These are phyloP conservation scores for Zoysia pacifica DNA, from an alignment of 176 grass and related monocot genomes.

Conservation along the genomic window DNA sequence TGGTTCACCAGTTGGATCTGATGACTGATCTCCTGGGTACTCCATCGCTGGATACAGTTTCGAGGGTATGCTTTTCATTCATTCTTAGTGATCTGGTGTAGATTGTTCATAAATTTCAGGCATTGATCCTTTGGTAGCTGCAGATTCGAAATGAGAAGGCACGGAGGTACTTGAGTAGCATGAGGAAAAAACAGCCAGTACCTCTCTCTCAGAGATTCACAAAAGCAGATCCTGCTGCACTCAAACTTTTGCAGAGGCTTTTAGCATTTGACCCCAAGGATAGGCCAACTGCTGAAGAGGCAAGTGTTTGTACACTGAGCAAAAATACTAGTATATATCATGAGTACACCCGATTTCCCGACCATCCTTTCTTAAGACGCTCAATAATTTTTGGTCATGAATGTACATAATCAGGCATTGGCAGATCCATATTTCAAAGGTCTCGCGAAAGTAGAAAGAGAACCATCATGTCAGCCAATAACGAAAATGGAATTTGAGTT, in stretches of 20 bases:
- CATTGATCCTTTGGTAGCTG: conserved; percentile 37
- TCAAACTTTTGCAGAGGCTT: conserved; percentile 85
- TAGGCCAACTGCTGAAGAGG: conserved; percentile 92
- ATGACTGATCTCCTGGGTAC: conserved; percentile 98
- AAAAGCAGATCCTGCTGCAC: conserved; percentile 84
- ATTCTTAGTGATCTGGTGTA: conserved; percentile 30
- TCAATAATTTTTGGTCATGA: conserved; percentile 20
- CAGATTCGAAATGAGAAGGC: conserved; percentile 98
- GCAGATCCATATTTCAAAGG: conserved; percentile 97
- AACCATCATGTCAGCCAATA: conserved; percentile 92
- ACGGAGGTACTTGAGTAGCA: conserved; percentile 81
- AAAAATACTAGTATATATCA: background rate
- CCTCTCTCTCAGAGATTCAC: conserved; percentile 84
- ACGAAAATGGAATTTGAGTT: conserved; percentile 97
- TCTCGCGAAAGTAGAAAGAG: conserved; percentile 81
- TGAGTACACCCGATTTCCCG: background rate
- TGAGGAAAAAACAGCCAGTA: conserved; percentile 79
- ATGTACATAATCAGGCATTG: conserved; percentile 62
- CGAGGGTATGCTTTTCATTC: conserved; percentile 59
- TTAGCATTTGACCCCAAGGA: conserved; percentile 96
- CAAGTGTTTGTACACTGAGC: conserved; percentile 29
- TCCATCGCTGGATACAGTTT: conserved; percentile 78
- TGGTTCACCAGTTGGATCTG: conserved; percentile 97
- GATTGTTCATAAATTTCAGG: conserved; percentile 27
- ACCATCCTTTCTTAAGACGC: conserved; percentile 9